These are phyloP conservation scores for Geranomyces michiganensis DNA, from an alignment of 192 early-diverging fungal genomes.

Conservation along the genomic window DNA sequence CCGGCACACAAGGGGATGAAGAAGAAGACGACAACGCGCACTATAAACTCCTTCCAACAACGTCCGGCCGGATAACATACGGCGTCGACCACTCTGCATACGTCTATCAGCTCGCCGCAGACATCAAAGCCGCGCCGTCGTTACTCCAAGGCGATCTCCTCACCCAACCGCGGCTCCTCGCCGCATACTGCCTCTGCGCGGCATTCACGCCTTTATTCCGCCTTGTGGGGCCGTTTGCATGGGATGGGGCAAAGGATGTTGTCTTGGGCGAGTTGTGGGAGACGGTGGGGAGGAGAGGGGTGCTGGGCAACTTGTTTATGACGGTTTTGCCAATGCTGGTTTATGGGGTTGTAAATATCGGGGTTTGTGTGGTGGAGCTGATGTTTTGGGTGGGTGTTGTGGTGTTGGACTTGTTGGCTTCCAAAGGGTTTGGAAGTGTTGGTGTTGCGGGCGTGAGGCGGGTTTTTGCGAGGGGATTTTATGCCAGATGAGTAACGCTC, in stretches of 20 bases:
- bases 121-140: constrained; percentile 18
- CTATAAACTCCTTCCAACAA: constrained; percentile 13
- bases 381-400: neutral
- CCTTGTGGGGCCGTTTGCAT: constrained; percentile 8
- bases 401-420: constrained; percentile 1
- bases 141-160: neutral
- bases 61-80: constrained; percentile 1
- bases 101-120: constrained; percentile 7
- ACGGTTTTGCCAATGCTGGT: constrained; percentile 9
- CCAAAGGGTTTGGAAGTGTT: neutral
- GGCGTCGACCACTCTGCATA: constrained; percentile 12
- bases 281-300: constrained; percentile 5
- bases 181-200: constrained; percentile 13
- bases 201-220: constrained; percentile 11
- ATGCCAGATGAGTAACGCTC: too few relatives aligned
- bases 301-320: constrained; percentile 16
- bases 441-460: neutral
- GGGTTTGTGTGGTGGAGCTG: neutral
- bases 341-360: neutral
- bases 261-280: constrained; percentile 14
- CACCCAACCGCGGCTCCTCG: neutral
- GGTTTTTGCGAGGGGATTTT: too few relatives aligned
- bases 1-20: too few relatives aligned
- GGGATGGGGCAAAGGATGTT: neutral
- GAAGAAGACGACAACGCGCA: neutral